Conservation (phyloP, 371 early-diverging fungal genomes). For the Rhizomucor pusillus region DNA sequence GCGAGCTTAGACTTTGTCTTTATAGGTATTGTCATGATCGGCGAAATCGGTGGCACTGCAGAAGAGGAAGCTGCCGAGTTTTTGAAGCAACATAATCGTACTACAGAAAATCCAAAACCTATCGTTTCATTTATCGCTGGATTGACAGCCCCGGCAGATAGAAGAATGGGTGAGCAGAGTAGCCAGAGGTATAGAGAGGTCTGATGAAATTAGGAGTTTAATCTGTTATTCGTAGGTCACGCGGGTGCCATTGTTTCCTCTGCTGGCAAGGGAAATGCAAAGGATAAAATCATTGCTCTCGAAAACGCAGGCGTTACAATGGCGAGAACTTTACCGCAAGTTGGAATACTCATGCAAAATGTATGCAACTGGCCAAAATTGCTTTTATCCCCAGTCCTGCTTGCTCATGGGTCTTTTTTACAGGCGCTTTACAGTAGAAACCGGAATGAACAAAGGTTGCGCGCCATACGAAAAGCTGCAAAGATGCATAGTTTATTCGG, state of each 20-base stretch:
- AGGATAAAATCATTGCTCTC: constrained; percentile 95
- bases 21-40: constrained; percentile 87
- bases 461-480: no score
- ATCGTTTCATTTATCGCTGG: constrained; percentile 99
- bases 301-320: constrained; percentile 91
- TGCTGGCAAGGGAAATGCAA: constrained; percentile 97
- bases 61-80: constrained; percentile 99
- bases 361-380: no score
- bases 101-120: constrained; percentile 79
- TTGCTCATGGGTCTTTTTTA: no score
- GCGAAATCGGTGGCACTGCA: constrained; percentile 94
- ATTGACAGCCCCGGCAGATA: constrained; percentile 96
- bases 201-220: background rate
- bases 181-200: constrained; percentile 2
- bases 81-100: constrained; percentile 89
- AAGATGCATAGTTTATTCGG: no score
- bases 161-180: constrained; percentile 78
- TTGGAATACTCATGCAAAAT: constrained; percentile 58
- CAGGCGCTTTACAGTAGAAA: no score
- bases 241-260: constrained; percentile 96
- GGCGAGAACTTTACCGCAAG: constrained; percentile 89
- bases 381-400: no score
- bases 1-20: no score
- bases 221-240: constrained; percentile 82
- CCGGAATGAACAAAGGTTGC: no score